Evolutionary conservation across 768 basidiomycete species (phyloP).

Genomic region (Mrakia frigida): DNA sequence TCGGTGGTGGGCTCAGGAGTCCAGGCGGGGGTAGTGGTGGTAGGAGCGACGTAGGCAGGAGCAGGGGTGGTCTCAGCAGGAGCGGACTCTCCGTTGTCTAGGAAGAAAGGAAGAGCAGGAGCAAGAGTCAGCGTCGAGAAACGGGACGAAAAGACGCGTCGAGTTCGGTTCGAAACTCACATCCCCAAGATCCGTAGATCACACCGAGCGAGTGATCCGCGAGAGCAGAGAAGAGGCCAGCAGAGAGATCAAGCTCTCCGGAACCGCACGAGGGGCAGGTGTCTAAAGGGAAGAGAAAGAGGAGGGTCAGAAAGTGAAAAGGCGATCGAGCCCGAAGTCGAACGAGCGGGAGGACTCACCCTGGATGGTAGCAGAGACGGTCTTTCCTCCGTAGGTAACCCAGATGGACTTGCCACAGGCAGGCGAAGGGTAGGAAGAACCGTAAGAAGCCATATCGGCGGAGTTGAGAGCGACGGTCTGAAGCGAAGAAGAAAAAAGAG

Average conservation of each 20-base stretch:
- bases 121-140: neutral
- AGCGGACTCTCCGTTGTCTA: neutral
- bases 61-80: neutral
- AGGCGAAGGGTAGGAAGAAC: conserved; percentile 21
- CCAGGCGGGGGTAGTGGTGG: conserved; percentile 22
- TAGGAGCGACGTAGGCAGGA: conserved; percentile 6
- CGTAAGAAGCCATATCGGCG: conserved; percentile 16
- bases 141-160: neutral
- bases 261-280: conserved; percentile 60
- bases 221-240: conserved; percentile 54
- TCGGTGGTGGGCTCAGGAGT: conserved; percentile 14
- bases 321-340: neutral
- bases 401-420: conserved; percentile 24
- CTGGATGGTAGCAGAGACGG: conserved; percentile 16
- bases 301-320: neutral
- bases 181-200: conserved; percentile 1
- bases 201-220: conserved; percentile 20
- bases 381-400: conserved; percentile 31
- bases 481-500: neutral
- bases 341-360: neutral
- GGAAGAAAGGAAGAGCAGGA: neutral
- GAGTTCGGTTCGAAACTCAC: neutral
- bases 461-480: conserved; percentile 31
- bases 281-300: neutral
- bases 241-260: conserved; percentile 63